Evolutionary conservation across 2,329 filamentous ascomycete genomes (phyloP), one percentile per base, ranked within the genome.

Genomic region (Fonsecaea erecta): DNA sequence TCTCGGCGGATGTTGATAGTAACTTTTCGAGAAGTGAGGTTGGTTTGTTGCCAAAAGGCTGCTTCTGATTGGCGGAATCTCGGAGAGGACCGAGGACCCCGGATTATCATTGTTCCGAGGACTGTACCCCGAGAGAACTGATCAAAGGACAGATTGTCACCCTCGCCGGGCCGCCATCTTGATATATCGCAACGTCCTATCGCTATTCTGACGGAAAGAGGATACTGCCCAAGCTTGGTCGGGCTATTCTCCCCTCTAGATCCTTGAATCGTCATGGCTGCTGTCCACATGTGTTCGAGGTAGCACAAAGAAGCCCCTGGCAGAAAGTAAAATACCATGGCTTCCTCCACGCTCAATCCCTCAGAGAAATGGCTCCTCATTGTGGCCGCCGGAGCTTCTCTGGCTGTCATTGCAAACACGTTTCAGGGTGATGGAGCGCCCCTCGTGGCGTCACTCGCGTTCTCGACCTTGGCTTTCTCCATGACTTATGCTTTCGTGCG

Each of bases 371-470:
- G 83, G 79, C 83, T 81, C 71, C 80, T 89, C 61, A 74, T 90
- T 69, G 81, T 87, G 18, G 80, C 97, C 62, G 85, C 88, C 52
- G 83, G 87, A 70, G 87, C 86, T 62, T 92, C 90, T 74, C 76
- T 91, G 71, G 88, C 87, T 64, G 83, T 97, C 70, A 85, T 98
- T 69, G 82, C 85, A 68, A 94, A 94, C 76, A 92, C 92, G 43
- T 90, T 97, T 74, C 86, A 88, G 65, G 91, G 87, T 71, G 90
- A 97, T 78, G 93, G 93, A 70, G 92, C 95, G 72, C 94, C 95
- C 40, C 85, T 99, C 72, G 84, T 96, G 71, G 94, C 93, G 9
- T 97, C 92, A 0, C 82, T 97, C 63, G 92, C 93, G 16, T 90
- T 98, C 73, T 95, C 92, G 74, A 86, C 90, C 24, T 83, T 97